phyloP scores from a whole-genome alignment of 371 early-diverging fungal species.

The Vairimorpha ceranae region DNA sequence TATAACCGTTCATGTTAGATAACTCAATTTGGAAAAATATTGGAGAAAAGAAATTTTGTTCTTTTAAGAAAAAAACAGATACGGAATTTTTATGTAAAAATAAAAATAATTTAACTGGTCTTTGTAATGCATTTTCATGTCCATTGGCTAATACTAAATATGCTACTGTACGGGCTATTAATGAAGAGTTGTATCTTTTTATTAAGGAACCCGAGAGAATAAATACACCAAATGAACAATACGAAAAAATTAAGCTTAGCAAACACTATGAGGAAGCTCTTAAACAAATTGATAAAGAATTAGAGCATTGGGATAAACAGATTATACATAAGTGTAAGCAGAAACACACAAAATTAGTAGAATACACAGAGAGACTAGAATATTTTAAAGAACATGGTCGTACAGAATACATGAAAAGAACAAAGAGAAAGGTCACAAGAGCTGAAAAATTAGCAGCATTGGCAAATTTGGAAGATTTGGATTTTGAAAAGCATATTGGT shows the following conservation, averaged over 20 bases:
- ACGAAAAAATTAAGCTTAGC: conserved; percentile 82
- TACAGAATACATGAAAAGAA: conserved; percentile 65
- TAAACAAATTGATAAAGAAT: conserved; percentile 79
- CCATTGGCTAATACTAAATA: conserved; percentile 93
- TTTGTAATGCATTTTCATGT: conserved; percentile 87
- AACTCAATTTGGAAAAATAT: conserved; percentile 60
- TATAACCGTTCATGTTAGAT: conserved; percentile 49
- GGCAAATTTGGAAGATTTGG: conserved; percentile 82
- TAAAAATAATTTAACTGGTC: conserved; percentile 90
- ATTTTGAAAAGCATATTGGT: conserved; percentile 85
- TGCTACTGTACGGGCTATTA: conserved; percentile 85
- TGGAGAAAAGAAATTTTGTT: conserved; percentile 50
- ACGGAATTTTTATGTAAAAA: conserved; percentile 82
- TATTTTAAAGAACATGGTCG: conserved; percentile 74
- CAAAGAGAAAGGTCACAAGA: conserved; percentile 81
- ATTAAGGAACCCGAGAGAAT: conserved; percentile 93
- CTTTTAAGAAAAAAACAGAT: conserved; percentile 67
- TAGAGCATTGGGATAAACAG: conserved; percentile 81
- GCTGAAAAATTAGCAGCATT: conserved; percentile 79
- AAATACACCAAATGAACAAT: conserved; percentile 82
- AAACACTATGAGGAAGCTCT: conserved; percentile 83
- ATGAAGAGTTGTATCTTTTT: conserved; percentile 65
- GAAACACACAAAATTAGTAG: conserved; percentile 85
- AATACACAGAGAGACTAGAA: conserved; percentile 85
- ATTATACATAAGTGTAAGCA: conserved; percentile 92